Conservation (phyloP, 179 eudicot genomes). For the Heliamphora pulchella region DNA sequence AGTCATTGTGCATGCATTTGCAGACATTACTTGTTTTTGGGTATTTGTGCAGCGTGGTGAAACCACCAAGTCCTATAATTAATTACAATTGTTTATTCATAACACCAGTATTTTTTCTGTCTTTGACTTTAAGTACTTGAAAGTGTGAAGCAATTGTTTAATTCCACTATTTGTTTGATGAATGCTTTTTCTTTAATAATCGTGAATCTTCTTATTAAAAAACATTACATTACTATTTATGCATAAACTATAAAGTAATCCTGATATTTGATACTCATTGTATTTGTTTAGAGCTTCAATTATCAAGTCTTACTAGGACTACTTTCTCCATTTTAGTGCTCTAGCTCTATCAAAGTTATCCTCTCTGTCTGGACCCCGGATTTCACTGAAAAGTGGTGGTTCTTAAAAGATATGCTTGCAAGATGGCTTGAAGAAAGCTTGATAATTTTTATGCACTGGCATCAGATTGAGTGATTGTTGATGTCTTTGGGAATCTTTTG, state of each 20-base stretch:
- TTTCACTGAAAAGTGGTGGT: constrained; percentile 9
- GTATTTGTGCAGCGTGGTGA: not conserved
- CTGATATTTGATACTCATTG: not conserved
- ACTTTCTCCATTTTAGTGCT: not conserved
- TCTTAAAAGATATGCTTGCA: not conserved
- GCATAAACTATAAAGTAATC: too few species aligned
- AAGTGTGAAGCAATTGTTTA: not conserved
- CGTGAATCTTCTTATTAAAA: not conserved
- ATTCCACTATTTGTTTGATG: not conserved
- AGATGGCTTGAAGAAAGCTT: not conserved
- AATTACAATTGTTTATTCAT: not conserved
- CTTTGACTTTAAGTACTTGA: not conserved
- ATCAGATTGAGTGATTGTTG: not conserved
- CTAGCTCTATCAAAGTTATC: not conserved
- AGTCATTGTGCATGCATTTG: not conserved
- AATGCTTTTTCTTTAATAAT: not conserved
- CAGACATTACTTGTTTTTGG: not conserved
- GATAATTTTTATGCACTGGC: not conserved
- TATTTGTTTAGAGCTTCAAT: not conserved
- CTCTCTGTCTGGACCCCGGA: not conserved
- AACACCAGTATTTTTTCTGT: too few species aligned
- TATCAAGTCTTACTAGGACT: not conserved
- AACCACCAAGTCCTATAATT: not conserved
- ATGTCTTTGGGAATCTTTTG: not conserved
- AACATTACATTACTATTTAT: too few species aligned